phyloP scores from a whole-genome alignment of 495 filamentous ascomycete species.

The Aspergillus baeticus region DNA sequence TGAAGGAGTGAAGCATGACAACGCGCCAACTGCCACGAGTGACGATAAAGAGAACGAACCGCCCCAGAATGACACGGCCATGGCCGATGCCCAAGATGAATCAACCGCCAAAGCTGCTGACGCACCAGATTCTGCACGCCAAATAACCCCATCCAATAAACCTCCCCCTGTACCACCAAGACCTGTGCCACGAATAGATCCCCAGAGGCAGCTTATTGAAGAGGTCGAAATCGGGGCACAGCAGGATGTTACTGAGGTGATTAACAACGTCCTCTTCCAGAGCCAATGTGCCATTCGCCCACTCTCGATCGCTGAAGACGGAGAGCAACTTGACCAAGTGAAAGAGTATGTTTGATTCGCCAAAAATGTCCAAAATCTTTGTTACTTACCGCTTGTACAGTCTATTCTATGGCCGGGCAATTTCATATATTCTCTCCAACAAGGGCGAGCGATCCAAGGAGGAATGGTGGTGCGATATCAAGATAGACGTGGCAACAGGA shows the following conservation, averaged over 20 bases:
- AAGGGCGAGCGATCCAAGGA: constrained; percentile 47
- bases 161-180: constrained; percentile 51
- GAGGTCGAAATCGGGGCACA: constrained; percentile 64
- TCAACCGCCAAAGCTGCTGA: constrained; percentile 6
- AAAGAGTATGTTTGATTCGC: constrained; percentile 52
- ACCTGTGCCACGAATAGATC: constrained; percentile 33
- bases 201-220: constrained; percentile 42
- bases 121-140: neutral
- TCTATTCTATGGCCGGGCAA: constrained; percentile 59
- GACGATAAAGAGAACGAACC: constrained; percentile 48
- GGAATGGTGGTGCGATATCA: constrained; percentile 61
- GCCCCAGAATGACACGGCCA: constrained; percentile 20
- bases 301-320: constrained; percentile 54
- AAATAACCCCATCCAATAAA: constrained; percentile 23
- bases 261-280: constrained; percentile 85
- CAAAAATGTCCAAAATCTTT: neutral
- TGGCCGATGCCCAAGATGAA: constrained; percentile 16
- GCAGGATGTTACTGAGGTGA: constrained; percentile 95
- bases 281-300: constrained; percentile 84
- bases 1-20: constrained; percentile 25
- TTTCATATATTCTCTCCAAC: constrained; percentile 50
- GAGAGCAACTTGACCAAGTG: constrained; percentile 77
- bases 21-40: constrained; percentile 15
- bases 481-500: constrained; percentile 61
- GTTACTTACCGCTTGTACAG: constrained; percentile 27